Conservation (phyloP, 2,329 filamentous ascomycete genomes). For the Aspergillus nomiae region DNA sequence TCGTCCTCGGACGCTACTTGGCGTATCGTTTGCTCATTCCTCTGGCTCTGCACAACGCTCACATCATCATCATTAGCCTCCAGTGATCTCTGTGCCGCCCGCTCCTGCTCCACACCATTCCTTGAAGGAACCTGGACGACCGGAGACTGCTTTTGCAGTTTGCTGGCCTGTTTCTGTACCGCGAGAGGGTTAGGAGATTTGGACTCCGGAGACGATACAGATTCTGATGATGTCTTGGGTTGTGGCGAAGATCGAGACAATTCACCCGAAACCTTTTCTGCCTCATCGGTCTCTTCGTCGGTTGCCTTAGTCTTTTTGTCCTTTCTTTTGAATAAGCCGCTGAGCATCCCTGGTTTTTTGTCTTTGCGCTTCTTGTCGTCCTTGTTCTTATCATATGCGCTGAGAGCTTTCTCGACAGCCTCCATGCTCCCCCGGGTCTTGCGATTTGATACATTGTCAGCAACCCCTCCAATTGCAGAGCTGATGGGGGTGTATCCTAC, state of each 20-base stretch:
- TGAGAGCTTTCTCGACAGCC: conserved; percentile 69
- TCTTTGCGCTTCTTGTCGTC: conserved; percentile 76
- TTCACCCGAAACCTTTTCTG: conserved; percentile 65
- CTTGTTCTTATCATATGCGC: conserved; percentile 64
- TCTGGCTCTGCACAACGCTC: conserved; percentile 21
- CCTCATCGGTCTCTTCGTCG: conserved; percentile 50
- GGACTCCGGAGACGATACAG: conserved; percentile 39
- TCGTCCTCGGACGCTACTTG: conserved; percentile 35
- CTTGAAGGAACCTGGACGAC: conserved; percentile 40
- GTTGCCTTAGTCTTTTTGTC: conserved; percentile 59
- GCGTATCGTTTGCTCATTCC: conserved; percentile 36
- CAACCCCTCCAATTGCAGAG: not conserved
- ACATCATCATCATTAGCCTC: conserved; percentile 17
- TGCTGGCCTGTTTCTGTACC: conserved; percentile 63
- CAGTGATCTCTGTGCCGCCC: conserved; percentile 14
- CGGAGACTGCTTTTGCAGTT: conserved; percentile 71
- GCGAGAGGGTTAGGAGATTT: conserved; percentile 32
- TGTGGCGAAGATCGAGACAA: conserved; percentile 48
- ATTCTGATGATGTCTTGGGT: conserved; percentile 49
- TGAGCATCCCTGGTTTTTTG: conserved; percentile 72
- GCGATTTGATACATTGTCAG: conserved; percentile 29
- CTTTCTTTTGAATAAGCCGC: conserved; percentile 68
- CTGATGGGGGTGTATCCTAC: conserved; percentile 24
- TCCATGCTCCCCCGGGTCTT: conserved; percentile 72
- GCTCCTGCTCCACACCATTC: conserved; percentile 30